Evolutionary conservation across 2,329 filamentous ascomycete species (phyloP), one percentile per base, ranked within the genome.

Genomic region (Apiospora koreana): DNA sequence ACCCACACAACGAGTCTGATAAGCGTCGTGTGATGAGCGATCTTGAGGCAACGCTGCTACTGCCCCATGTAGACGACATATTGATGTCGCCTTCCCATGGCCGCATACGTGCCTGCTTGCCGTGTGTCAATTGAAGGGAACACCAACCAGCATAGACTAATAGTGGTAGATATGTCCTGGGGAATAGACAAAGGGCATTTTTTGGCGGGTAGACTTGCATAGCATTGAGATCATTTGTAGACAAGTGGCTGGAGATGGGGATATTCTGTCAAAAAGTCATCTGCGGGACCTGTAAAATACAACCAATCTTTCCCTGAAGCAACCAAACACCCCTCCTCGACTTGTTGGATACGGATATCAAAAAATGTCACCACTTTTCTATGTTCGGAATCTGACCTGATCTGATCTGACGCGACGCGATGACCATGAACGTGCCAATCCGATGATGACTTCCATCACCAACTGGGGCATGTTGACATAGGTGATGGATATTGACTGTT

Each of bases 91-190:
- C 70, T 58, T 58, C 50, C 50, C 50, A 58, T 58, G 50, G 28
- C 16, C 21, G 50, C 50, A 35, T 31, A 31, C 50, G 45, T 68
- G 69, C 70, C 46, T 67, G 71, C 74, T 72, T 75, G 75, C 71
- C 72, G 73, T 75, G 73, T 77, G 50, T 74, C 75, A 73, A 75
- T 76, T 75, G 73, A 77, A 77, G 31, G 31, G 54, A 62, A 62
- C 54, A 58, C 50, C 50, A 35, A 75, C 75, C 76, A 79, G 74
- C 75, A 78, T 73, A 79, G 77, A 79, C 69, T 77, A 78, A 80
- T 80, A 78, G 77, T 79, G 73, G 75, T 75, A 73, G 70, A 75
- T 78, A 77, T 76, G 77, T 45, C 72, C 72, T 72, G 73, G 72
- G 70, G 65, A 35, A 69, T 62, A 62, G 67, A 62, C 45, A 18